A percentile compares a stretch with the other conserved stretches of the same genome.
These are phyloP conservation scores for Plasmodium vivax DNA, from an alignment of 169 alveolate species.

Conservation along the genomic window DNA sequence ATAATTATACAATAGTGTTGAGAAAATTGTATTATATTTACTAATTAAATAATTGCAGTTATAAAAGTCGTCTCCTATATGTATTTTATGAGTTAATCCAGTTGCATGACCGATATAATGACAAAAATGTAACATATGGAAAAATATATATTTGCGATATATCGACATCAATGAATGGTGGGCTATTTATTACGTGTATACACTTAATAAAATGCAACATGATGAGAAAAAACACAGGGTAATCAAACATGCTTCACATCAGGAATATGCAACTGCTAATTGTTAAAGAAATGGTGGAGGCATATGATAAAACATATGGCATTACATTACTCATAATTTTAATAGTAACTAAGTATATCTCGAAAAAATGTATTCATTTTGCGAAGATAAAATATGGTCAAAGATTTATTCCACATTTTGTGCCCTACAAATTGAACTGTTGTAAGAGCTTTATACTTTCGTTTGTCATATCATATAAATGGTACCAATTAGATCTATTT, in stretches of 20 bases:
- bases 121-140: no score
- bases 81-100: no score
- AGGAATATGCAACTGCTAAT: background rate
- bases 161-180: background rate
- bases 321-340: background rate
- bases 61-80: no score
- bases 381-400: background rate
- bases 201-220: background rate
- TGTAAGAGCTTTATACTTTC: background rate
- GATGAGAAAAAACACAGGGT: no score
- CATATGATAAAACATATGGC: background rate
- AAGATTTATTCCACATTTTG: background rate
- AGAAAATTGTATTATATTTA: no score
- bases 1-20: no score
- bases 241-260: background rate
- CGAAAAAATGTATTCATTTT: no score
- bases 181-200: background rate
- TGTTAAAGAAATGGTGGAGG: background rate
- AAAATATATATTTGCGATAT: background rate
- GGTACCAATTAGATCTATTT: background rate
- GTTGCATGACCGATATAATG: background rate
- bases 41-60: no score
- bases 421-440: background rate
- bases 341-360: no score
- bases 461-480: background rate